A percentile compares a stretch with the other conserved stretches of the same genome.
These are phyloP conservation scores for Elsinoe perseae DNA, from an alignment of 2,329 filamentous ascomycete genomes.

Conservation along the genomic window DNA sequence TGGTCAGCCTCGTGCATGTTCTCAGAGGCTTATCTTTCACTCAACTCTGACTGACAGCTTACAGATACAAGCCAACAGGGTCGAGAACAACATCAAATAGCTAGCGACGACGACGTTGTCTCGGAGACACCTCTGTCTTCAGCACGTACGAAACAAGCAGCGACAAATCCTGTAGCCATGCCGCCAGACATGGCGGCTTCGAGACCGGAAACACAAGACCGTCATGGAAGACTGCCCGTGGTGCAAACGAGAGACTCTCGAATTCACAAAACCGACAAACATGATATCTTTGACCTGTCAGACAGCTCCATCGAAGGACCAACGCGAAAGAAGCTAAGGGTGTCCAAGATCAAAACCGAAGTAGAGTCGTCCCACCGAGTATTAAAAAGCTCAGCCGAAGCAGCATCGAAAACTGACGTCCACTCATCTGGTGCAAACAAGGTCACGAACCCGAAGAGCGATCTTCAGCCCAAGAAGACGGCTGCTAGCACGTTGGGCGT, in stretches of 20 bases:
- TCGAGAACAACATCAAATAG: neutral
- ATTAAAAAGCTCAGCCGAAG: too few relatives aligned
- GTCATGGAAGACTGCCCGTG: neutral
- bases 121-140: neutral
- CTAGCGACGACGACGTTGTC: neutral
- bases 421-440: too few relatives aligned
- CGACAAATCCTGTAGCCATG: too few relatives aligned
- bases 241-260: neutral
- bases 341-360: neutral
- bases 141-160: too few relatives aligned
- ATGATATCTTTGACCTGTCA: neutral
- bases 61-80: neutral
- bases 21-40: neutral
- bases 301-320: neutral
- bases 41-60: conserved; percentile 15
- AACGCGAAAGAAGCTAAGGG: neutral
- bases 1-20: too few relatives aligned
- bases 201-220: neutral
- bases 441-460: too few relatives aligned
- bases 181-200: too few relatives aligned
- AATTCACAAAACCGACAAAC: too few relatives aligned
- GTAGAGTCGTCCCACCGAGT: neutral
- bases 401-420: too few relatives aligned
- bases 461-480: too few relatives aligned
- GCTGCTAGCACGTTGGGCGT: neutral